phyloP scores from a whole-genome alignment of 2,329 filamentous ascomycete genomes.

The Aspergillus calidoustus region DNA sequence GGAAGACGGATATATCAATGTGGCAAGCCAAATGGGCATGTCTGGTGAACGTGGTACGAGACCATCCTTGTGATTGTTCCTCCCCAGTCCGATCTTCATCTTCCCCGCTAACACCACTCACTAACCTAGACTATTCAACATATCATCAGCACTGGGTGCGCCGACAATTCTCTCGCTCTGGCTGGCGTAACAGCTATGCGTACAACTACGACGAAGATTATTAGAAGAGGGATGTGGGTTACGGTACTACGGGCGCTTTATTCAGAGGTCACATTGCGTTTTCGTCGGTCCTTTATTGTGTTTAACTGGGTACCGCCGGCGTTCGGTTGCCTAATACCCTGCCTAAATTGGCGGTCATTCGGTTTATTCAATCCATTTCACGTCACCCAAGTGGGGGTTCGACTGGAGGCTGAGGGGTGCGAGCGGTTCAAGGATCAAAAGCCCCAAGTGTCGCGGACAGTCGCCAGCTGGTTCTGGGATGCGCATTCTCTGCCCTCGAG shows the following conservation, averaged over 20 bases:
- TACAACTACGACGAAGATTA: neutral
- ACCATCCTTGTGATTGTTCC: conserved; percentile 25
- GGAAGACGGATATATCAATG: conserved; percentile 52
- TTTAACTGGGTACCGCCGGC: conserved; percentile 1
- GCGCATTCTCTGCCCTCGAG: no score
- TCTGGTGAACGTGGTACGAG: conserved; percentile 44
- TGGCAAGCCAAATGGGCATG: conserved; percentile 48
- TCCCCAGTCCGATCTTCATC: neutral
- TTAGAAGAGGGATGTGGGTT: neutral
- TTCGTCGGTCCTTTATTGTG: neutral
- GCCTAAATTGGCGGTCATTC: conserved; percentile 4
- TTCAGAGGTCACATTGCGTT: neutral
- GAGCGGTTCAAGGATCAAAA: no score
- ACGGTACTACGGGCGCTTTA: neutral
- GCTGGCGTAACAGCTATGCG: conserved; percentile 14
- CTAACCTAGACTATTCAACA: conserved; percentile 42
- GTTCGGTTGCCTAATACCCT: conserved; percentile 14
- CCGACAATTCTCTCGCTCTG: conserved; percentile 30
- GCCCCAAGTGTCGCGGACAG: no score
- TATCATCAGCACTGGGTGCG: conserved; percentile 47
- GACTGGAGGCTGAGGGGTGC: neutral
- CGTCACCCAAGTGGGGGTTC: neutral
- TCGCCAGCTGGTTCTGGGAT: no score
- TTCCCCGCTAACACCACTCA: neutral
- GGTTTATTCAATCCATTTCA: conserved; percentile 1